phyloP scores from a whole-genome alignment of 108 stramenopile genomes.

The Fragilaria radians region DNA sequence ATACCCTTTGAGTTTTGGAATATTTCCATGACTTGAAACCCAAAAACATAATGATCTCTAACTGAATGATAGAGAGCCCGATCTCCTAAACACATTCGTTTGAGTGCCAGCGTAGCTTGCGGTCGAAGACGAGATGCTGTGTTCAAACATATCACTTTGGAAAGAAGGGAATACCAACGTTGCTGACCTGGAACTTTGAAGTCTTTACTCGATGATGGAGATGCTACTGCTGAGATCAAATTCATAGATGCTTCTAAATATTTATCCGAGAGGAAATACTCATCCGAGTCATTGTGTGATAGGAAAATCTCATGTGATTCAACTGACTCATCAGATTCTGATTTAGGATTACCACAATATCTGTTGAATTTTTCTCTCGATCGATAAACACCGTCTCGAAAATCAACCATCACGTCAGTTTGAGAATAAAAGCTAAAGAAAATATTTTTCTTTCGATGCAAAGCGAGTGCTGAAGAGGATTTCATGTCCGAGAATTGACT shows the following conservation, averaged over 20 bases:
- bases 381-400: conserved; percentile 29
- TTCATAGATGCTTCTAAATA: conserved; percentile 37
- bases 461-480: neutral
- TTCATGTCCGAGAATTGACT: neutral
- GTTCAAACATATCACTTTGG: conserved; percentile 48
- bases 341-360: neutral
- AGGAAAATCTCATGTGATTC: neutral
- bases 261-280: neutral
- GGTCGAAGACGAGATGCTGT: conserved; percentile 18
- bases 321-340: neutral
- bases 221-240: conserved; percentile 38
- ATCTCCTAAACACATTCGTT: conserved; percentile 57
- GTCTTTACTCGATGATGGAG: neutral
- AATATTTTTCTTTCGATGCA: neutral
- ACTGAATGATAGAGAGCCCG: conserved; percentile 51
- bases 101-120: conserved; percentile 51
- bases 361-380: conserved; percentile 17
- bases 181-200: neutral
- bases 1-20: conserved; percentile 24
- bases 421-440: conserved; percentile 11
- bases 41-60: conserved; percentile 66
- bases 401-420: conserved; percentile 11
- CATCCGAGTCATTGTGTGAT: neutral
- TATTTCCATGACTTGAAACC: conserved; percentile 46
- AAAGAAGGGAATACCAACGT: conserved; percentile 66